These are phyloP conservation scores for Jamesozyma rosinii DNA, from an alignment of 805 yeast genomes.

Conservation along the genomic window DNA sequence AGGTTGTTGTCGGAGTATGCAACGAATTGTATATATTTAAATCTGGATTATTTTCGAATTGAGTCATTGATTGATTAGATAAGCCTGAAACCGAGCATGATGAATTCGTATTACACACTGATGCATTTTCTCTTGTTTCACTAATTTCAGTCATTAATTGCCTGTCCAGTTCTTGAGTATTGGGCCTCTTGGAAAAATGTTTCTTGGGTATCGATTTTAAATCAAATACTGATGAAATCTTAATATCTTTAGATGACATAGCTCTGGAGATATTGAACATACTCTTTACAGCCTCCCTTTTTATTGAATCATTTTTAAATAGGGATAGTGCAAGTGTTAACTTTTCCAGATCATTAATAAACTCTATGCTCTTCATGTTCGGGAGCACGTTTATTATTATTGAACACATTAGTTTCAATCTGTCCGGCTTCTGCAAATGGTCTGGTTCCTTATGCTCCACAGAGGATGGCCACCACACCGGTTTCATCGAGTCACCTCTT, in stretches of 20 bases:
- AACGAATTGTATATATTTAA: no score
- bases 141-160: no score
- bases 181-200: no score
- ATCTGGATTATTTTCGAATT: background rate
- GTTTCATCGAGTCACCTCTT: slow-evolving; percentile 39
- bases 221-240: background rate
- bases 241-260: background rate
- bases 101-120: background rate
- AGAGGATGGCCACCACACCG: slow-evolving; percentile 62
- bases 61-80: no score
- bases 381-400: slow-evolving; percentile 26
- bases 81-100: no score
- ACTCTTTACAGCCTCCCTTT: slow-evolving; percentile 9
- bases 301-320: slow-evolving; percentile 11
- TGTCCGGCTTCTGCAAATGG: slow-evolving; percentile 51
- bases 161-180: no score
- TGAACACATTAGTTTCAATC: slow-evolving; percentile 41
- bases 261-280: slow-evolving; percentile 11
- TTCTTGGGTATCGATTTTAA: background rate
- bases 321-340: slow-evolving; percentile 13
- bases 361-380: slow-evolving; percentile 4
- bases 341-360: slow-evolving; percentile 11
- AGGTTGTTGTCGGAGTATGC: background rate
- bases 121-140: no score
- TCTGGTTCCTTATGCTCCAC: slow-evolving; percentile 66